Evolutionary conservation across 441 rosid genomes (phyloP).

Genomic region (Kokia cookei): DNA sequence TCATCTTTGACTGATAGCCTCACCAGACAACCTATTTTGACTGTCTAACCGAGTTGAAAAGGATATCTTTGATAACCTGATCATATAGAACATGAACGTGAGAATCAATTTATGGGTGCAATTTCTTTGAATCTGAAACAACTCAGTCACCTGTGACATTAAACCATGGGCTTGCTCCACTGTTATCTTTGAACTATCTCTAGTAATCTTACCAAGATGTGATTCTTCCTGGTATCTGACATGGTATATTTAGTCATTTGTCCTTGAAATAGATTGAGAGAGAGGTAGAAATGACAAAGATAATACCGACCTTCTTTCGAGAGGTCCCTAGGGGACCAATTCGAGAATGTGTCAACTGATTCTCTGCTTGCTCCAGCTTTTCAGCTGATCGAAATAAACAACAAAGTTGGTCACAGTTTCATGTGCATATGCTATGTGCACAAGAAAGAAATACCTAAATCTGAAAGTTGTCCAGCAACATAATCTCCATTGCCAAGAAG

Average conservation of each 20-base stretch:
- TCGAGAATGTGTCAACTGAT: conserved; percentile 74
- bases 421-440: neutral
- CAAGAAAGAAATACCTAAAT: conserved; percentile 53
- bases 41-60: conserved; percentile 77
- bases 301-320: conserved; percentile 66
- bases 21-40: conserved; percentile 16
- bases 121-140: neutral
- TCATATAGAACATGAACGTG: neutral
- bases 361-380: conserved; percentile 96
- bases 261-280: neutral
- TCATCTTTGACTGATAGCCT: neutral
- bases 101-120: neutral
- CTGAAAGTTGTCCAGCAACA: conserved; percentile 96
- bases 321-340: conserved; percentile 58
- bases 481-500: conserved; percentile 94
- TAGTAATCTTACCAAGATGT: conserved; percentile 88
- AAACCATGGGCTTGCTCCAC: conserved; percentile 97
- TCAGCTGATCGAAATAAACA: conserved; percentile 54
- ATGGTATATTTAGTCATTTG: neutral
- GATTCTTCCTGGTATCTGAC: conserved; percentile 69
- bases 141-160: conserved; percentile 81
- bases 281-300: neutral
- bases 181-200: conserved; percentile 91
- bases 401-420: neutral
- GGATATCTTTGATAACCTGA: conserved; percentile 91